Percentiles rank a stretch among this genome's conserved stretches.
Conservation (phyloP, 306 rosid species). For the Sechiopsis laciniata region DNA sequence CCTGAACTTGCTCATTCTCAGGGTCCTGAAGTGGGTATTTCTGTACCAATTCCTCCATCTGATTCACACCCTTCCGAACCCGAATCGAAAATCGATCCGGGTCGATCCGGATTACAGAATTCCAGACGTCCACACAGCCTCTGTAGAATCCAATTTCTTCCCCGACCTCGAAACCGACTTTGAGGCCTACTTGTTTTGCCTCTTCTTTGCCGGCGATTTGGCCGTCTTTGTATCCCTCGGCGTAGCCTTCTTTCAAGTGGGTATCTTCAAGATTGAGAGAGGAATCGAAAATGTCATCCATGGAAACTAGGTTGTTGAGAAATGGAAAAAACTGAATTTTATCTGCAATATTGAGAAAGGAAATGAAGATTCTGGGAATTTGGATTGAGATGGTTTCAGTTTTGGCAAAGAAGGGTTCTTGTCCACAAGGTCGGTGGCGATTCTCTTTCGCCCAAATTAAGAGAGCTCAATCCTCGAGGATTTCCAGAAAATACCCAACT, state of each 20-base stretch:
- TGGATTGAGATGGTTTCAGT: not conserved
- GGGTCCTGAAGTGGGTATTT: constrained; percentile 67
- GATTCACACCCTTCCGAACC: constrained; percentile 39
- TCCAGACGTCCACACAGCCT: constrained; percentile 60
- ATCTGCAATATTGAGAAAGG: constrained; percentile 54
- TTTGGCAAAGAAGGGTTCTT: not conserved
- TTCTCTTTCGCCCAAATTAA: not conserved
- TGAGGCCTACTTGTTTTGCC: constrained; percentile 58
- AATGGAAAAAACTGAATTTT: not conserved
- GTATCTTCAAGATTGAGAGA: constrained; percentile 51
- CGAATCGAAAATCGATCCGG: constrained; percentile 44
- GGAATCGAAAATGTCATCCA: constrained; percentile 60
- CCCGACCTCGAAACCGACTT: constrained; percentile 65
- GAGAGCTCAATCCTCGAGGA: not conserved
- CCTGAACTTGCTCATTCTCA: constrained; percentile 50
- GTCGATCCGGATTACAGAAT: constrained; percentile 40
- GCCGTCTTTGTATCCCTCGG: constrained; percentile 56
- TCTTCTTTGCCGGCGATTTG: constrained; percentile 51
- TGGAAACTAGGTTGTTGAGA: constrained; percentile 13
- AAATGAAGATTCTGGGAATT: constrained; percentile 4
- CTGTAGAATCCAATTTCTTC: constrained; percentile 73
- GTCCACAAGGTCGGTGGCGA: no score
- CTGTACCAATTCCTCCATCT: constrained; percentile 57
- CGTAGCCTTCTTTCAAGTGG: constrained; percentile 58
- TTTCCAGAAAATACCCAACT: not conserved